A percentile compares a stretch with the other conserved stretches of the same genome.
Conservation (phyloP, 2,329 filamentous ascomycete species). For the Catunica adiposa region DNA sequence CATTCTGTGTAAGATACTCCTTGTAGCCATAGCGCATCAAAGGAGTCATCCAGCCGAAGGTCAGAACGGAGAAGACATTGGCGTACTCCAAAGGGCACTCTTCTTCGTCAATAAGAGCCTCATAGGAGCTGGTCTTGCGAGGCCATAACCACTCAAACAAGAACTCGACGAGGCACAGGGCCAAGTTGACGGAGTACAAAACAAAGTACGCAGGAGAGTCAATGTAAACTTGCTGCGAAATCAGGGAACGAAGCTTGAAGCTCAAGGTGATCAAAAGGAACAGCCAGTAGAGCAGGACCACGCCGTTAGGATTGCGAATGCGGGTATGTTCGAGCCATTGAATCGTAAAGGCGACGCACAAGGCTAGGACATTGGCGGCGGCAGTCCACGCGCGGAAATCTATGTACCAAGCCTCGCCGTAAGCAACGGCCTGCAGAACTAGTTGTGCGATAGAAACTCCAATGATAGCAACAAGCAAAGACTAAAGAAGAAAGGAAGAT, state of each 20-base stretch:
- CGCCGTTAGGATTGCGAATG: conserved; percentile 68
- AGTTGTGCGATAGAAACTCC: conserved; percentile 56
- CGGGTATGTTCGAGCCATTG: conserved; percentile 80
- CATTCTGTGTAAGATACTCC: conserved; percentile 80
- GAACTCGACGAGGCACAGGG: conserved; percentile 54
- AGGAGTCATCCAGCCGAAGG: conserved; percentile 97
- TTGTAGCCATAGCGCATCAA: conserved; percentile 93
- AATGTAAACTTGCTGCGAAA: conserved; percentile 58
- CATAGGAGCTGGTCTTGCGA: conserved; percentile 44
- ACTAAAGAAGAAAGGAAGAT: conserved; percentile 21
- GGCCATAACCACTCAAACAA: conserved; percentile 72
- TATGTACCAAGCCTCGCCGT: conserved; percentile 52
- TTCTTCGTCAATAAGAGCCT: conserved; percentile 40
- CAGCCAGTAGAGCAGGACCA: conserved; percentile 85
- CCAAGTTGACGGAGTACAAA: conserved; percentile 55
- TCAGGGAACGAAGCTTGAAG: conserved; percentile 72
- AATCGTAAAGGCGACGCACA: conserved; percentile 57
- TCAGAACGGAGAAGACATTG: conserved; percentile 80
- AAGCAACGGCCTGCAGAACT: conserved; percentile 55
- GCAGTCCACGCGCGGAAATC: conserved; percentile 84
- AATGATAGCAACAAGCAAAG: conserved; percentile 50
- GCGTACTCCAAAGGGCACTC: conserved; percentile 74
- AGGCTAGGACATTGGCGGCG: conserved; percentile 51
- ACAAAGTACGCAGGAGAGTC: conserved; percentile 58
- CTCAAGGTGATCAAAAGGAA: conserved; percentile 62